Percentiles rank a stretch among this genome's conserved stretches.
These are phyloP conservation scores for Aphanomyces euteiches DNA, from an alignment of 352 stramenopile species.

Conservation along the genomic window DNA sequence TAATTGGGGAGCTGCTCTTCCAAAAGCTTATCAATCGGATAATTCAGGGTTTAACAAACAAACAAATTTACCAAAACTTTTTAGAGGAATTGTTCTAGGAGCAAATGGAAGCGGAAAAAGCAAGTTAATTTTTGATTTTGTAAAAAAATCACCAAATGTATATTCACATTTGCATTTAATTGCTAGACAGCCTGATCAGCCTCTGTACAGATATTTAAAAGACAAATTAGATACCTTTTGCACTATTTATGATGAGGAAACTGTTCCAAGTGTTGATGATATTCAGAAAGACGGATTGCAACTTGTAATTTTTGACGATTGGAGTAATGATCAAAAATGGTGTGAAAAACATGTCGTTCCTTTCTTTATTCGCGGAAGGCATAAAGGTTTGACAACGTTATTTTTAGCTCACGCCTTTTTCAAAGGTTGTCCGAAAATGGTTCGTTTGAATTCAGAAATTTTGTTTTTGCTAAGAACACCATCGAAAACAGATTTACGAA, in stretches of 20 bases:
- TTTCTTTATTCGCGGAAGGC: constrained; percentile 2
- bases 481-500: background rate
- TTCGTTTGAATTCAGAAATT: constrained; percentile 1
- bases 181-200: background rate
- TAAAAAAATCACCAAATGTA: constrained; percentile 4
- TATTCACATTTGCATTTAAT: constrained; percentile 18
- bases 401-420: background rate
- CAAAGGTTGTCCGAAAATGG: background rate
- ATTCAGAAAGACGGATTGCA: constrained; percentile 10
- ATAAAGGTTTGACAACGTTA: background rate
- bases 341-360: background rate
- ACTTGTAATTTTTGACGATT: constrained; percentile 9
- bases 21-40: too few relatives aligned
- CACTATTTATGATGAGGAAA: constrained; percentile 3
- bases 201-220: constrained; percentile 8
- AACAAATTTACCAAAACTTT: too few relatives aligned
- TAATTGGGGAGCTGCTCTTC: too few relatives aligned
- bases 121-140: background rate
- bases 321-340: background rate
- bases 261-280: background rate
- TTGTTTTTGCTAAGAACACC: background rate
- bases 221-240: constrained; percentile 2
- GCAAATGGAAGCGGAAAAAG: background rate
- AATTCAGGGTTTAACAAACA: too few relatives aligned
- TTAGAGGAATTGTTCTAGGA: too few relatives aligned